Base-by-base conservation (phyloP, 1,284 basidiomycete species). In the Cutaneotrichosporon mucoides region DNA sequence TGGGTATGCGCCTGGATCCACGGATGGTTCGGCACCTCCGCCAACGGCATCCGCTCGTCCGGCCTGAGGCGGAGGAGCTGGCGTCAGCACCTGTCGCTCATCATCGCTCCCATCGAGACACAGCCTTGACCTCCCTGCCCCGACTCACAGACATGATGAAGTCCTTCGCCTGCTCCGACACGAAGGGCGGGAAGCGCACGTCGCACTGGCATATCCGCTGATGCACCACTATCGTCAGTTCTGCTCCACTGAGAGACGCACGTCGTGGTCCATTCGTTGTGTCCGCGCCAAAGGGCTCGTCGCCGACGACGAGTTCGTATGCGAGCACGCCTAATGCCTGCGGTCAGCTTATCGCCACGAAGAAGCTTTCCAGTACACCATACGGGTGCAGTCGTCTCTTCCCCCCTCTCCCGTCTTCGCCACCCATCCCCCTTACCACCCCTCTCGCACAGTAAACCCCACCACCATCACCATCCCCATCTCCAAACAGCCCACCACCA, bases 261-360 rank as follows among this genome's bases (percentile, higher is more conserved):
- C 73, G 47, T 42, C 73, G 36, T 1, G 69, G 68, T 1, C 71
- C 71, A 5, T 15, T 9, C 4, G 54, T 52, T 0, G 60, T 66
- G 48, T 71, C 69, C 1, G 70, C 91, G 66, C 94, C 94, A 65
- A 99, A 99, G 0, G 95, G 95, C 12, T 95, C 92, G 15, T 84
- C 84, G 1, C 95, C 95, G 59, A 88, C 86, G 50, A 96, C 79
- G 73, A 98, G 95, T 76, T 99, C 95, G 76, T 92, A 99, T 1
- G 89, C 90, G 56, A 99, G 81, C 6, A 98, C 95, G 36, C 95
- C 95, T 3, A 99, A 81, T 0, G 95, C 94, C 95, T 95, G 95
- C 0, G 4, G 57, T 59, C 58, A 57, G 50, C 7, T 15, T n/a
- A 7, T 12, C n/a, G n/a, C n/a, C n/a, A n/a, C n/a, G n/a, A n/a